Percentiles rank a stretch among this genome's conserved stretches.
Conservation (phyloP, 148 eudicot species). For the Rhododendron henanense region DNA sequence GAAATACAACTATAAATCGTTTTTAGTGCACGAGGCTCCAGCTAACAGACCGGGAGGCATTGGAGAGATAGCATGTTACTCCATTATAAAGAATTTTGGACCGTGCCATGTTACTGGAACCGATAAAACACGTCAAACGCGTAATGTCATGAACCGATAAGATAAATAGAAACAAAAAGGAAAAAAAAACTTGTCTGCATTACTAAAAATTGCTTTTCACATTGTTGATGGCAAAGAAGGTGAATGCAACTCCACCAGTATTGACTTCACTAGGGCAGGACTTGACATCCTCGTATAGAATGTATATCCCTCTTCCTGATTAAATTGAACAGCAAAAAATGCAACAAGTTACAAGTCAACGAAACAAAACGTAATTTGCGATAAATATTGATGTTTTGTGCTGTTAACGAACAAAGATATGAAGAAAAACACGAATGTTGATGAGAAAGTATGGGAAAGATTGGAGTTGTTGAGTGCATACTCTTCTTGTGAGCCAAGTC, state of each 20-base stretch:
- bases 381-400: not conserved
- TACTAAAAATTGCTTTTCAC: conserved; percentile 17
- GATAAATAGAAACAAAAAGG: not conserved
- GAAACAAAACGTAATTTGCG: not conserved
- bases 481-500: conserved; percentile 59
- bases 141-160: not conserved
- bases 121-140: not conserved
- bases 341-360: not conserved
- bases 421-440: not conserved
- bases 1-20: not conserved
- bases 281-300: conserved; percentile 78
- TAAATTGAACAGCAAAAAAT: not conserved
- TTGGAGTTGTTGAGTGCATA: conserved; percentile 25
- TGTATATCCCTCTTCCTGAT: conserved; percentile 76
- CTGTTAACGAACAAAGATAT: too few relatives aligned
- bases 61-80: not conserved
- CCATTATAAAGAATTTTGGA: not conserved
- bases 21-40: not conserved
- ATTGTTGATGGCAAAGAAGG: conserved; percentile 32
- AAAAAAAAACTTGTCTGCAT: conserved; percentile 14
- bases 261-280: conserved; percentile 83
- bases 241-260: conserved; percentile 62
- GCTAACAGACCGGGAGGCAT: not conserved
- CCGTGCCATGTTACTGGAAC: not conserved
- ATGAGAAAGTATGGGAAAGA: not conserved